Conservation (phyloP, 306 rosid species). For the Cucurbita argyrosperma region DNA sequence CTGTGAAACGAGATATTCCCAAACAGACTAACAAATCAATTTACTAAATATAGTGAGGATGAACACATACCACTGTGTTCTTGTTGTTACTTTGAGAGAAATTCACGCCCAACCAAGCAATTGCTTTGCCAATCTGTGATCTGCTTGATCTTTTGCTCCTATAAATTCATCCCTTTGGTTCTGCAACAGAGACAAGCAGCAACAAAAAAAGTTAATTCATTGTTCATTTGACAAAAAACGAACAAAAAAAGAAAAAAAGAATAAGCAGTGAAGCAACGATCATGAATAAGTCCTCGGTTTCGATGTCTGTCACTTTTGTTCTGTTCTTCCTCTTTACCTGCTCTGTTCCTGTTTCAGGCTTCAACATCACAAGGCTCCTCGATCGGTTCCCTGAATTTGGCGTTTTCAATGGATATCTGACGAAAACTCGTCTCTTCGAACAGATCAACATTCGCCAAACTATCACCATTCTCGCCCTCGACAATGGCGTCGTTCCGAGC, state of each 20-base stretch:
- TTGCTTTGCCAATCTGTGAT: not conserved
- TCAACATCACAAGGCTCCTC: slow-evolving; percentile 32
- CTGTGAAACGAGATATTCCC: not conserved
- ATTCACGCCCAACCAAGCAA: slow-evolving; percentile 1
- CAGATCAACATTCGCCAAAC: slow-evolving; percentile 30
- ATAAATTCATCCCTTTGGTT: not conserved
- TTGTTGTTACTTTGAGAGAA: not conserved
- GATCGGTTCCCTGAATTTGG: slow-evolving; percentile 14
- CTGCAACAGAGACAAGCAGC: not conserved
- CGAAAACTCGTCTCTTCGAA: slow-evolving; percentile 32
- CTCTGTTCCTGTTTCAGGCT: slow-evolving; percentile 14
- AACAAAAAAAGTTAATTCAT: not conserved
- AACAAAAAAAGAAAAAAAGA: not conserved
- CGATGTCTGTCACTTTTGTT: not conserved
- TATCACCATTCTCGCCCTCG: slow-evolving; percentile 33
- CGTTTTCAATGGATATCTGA: slow-evolving; percentile 22
- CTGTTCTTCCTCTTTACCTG: slow-evolving; percentile 5
- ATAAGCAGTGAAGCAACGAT: no score
- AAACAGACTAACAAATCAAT: not conserved
- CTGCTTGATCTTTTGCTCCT: not conserved
- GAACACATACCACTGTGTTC: not conserved
- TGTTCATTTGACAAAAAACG: not conserved
- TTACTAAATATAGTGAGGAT: not conserved
- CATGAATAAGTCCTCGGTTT: not conserved
- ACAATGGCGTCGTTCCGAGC: not conserved